A percentile compares a stretch with the other conserved stretches of the same genome.
phyloP scores from a whole-genome alignment of 78 protist species.

The Dictyostelium capitatum region DNA sequence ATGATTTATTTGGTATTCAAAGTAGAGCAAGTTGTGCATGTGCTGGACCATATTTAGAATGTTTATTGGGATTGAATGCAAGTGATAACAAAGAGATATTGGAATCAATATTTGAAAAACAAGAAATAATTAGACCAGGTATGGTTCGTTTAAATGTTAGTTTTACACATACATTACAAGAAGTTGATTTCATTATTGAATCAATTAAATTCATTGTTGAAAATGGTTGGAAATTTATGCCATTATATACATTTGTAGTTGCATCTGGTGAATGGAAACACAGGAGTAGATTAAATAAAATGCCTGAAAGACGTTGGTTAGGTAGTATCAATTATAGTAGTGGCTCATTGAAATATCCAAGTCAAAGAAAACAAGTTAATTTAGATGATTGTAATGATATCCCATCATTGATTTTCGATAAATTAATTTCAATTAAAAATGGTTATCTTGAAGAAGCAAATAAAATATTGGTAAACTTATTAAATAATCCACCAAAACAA shows the following conservation, averaged over 20 bases:
- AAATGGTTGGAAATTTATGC: slow-evolving; percentile 90
- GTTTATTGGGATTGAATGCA: slow-evolving; percentile 86
- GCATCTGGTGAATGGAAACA: slow-evolving; percentile 91
- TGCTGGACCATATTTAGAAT: slow-evolving; percentile 95
- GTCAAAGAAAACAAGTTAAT: slow-evolving; percentile 35
- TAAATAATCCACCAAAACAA: slow-evolving; percentile 31
- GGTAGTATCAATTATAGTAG: slow-evolving; percentile 53
- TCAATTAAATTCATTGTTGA: slow-evolving; percentile 85
- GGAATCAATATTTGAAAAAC: slow-evolving; percentile 41
- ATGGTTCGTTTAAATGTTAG: slow-evolving; percentile 54
- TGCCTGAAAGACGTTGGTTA: slow-evolving; percentile 83
- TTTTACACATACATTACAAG: neutral
- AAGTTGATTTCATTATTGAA: slow-evolving; percentile 37
- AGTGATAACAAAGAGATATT: neutral
- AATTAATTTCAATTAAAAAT: neutral
- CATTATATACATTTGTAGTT: slow-evolving; percentile 75
- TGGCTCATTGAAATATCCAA: slow-evolving; percentile 62
- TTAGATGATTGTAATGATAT: neutral
- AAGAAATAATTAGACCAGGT: slow-evolving; percentile 63
- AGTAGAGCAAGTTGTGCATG: slow-evolving; percentile 95
- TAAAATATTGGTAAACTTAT: neutral
- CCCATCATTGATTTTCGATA: neutral
- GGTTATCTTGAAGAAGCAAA: slow-evolving; percentile 18
- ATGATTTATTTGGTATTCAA: slow-evolving; percentile 97
- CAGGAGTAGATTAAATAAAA: slow-evolving; percentile 8